phyloP scores from a whole-genome alignment of 2,329 filamentous ascomycete genomes.

The Xylaria arbuscula region DNA sequence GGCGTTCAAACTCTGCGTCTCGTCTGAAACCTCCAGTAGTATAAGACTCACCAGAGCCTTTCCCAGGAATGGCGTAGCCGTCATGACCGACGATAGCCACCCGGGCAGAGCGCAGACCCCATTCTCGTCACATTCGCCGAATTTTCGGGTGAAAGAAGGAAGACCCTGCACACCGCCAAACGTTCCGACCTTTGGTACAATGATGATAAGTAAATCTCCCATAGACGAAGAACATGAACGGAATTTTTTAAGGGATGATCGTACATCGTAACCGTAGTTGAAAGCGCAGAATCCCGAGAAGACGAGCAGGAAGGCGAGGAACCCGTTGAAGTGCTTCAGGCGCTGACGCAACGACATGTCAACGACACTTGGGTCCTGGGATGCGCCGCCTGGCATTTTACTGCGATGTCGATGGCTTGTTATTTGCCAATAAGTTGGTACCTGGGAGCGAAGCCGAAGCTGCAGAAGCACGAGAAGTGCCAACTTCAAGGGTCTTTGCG shows the following conservation, averaged over 20 bases:
- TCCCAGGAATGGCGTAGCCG: not conserved
- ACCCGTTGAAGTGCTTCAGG: not conserved
- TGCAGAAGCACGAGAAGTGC: not conserved
- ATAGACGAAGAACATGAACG: not conserved
- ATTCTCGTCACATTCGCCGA: not conserved
- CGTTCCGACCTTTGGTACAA: not conserved
- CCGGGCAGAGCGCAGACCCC: not conserved
- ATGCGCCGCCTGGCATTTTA: not conserved
- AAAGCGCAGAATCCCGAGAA: not conserved
- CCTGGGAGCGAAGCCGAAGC: not conserved
- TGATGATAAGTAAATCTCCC: not conserved
- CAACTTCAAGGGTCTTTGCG: not conserved
- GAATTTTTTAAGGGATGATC: not conserved
- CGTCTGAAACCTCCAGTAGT: not conserved
- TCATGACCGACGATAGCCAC: not conserved
- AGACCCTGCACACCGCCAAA: not conserved
- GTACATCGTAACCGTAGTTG: not conserved
- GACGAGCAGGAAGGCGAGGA: not conserved
- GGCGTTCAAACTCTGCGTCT: not conserved
- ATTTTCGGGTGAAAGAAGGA: not conserved
- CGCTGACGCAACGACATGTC: conserved; percentile 1
- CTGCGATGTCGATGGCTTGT: not conserved
- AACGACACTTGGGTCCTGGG: not conserved
- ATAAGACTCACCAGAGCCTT: not conserved
- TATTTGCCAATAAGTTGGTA: not conserved